These are phyloP conservation scores for Besnoitia besnoiti DNA, from an alignment of 169 alveolate species.

Conservation along the genomic window DNA sequence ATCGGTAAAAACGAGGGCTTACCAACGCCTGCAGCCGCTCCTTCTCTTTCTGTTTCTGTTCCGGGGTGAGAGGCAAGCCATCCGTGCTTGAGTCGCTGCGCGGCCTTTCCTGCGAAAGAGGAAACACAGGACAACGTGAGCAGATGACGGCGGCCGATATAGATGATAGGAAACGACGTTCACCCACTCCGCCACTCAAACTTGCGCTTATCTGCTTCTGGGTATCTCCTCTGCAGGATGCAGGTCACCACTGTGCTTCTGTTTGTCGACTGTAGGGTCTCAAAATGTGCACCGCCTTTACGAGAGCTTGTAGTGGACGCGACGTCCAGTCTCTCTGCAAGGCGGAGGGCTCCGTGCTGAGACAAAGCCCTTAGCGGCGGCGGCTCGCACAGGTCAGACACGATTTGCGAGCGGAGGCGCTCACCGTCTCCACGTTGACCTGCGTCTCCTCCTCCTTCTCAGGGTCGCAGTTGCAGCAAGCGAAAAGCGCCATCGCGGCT, in stretches of 20 bases:
- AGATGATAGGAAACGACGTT: too few relatives aligned
- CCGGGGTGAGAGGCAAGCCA: constrained; percentile 46
- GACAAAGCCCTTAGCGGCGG: too few relatives aligned
- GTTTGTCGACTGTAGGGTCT: too few relatives aligned
- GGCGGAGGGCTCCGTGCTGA: too few relatives aligned
- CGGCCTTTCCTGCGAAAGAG: neutral
- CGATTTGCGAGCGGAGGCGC: neutral
- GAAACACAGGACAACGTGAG: neutral
- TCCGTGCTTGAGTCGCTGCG: neutral
- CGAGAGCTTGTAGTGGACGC: too few relatives aligned
- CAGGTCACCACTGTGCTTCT: too few relatives aligned
- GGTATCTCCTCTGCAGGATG: too few relatives aligned
- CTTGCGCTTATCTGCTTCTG: too few relatives aligned
- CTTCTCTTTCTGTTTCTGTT: constrained; percentile 56
- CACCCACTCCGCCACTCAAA: too few relatives aligned
- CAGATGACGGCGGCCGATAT: neutral
- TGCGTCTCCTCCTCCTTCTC: constrained; percentile 59
- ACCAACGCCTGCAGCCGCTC: constrained; percentile 56
- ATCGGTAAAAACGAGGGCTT: neutral
- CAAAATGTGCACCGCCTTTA: too few relatives aligned
- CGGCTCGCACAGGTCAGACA: too few relatives aligned
- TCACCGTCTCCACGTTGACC: constrained; percentile 22
- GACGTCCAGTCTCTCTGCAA: too few relatives aligned
- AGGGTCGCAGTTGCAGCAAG: constrained; percentile 64
- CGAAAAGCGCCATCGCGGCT: constrained; percentile 54